Evolutionary conservation across 2,329 filamentous ascomycete genomes (phyloP), one percentile per base, ranked within the genome.

Genomic region (Apiospora arundinis): DNA sequence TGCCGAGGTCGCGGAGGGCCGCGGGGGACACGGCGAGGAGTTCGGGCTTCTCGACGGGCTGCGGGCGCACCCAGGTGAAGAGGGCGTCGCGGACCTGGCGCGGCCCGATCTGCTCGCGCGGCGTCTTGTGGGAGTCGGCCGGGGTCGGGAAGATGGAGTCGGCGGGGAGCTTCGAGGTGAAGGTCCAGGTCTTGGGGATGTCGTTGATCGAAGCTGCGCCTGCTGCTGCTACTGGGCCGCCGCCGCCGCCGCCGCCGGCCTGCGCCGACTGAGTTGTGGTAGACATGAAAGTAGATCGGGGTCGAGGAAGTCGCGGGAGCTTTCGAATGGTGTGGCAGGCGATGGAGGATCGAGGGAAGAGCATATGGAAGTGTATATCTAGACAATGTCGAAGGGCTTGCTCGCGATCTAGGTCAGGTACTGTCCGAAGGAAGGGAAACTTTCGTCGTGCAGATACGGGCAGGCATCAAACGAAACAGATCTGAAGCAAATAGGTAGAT

Each of bases 21-120:
- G 90, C 90, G 2, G 90, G 88, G 74, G 95, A 97, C 1, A 97
- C 91, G 8, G 90, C 92, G 1, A 98, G 87, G 21, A 99, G 85
- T 78, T 98, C 93, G 0, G 94, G 90, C 28, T 92, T 88, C 74
- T 91, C 85, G 37, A 91, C 88, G 25, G 86, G 82, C 77, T 95
- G 92, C 0, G 96, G 96, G 4, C 95, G 91, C 25, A 99, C 95
- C 86, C 92, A 99, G 11, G 95, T 97, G 83, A 93, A 99, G 68
- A 95, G 83, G 4, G 96, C 95, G 72, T 91, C 90, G 79, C 92
- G 94, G 52, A 99, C 96, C 80, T 94, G 87, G 67, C 95, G 92
- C 21, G 96, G 95, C 0, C 89, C 88, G 67, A 98, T 91, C 46
- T 92, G 84, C 71, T 92, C 88, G 77, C 95, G 91, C 1, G 94